These are phyloP conservation scores for Kurtzmaniella fragi DNA, from an alignment of 805 yeast species.

Conservation along the genomic window DNA sequence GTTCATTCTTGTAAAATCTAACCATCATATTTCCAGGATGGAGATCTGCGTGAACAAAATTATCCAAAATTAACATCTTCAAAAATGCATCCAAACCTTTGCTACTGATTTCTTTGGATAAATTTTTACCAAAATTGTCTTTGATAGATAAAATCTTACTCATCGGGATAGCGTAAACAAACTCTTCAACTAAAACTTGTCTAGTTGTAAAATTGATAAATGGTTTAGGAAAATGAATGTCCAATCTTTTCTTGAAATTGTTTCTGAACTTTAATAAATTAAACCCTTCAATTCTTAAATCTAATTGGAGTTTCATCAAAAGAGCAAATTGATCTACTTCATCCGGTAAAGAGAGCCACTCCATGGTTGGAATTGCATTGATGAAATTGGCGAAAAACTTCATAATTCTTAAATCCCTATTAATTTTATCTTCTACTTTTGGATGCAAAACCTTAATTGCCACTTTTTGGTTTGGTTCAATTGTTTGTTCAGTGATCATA, in stretches of 20 bases:
- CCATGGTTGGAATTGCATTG: constrained; percentile 85
- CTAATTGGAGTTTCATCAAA: constrained; percentile 85
- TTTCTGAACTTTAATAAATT: constrained; percentile 68
- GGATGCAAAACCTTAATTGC: constrained; percentile 96
- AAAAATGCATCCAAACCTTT: constrained; percentile 87
- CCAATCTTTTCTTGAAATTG: constrained; percentile 54
- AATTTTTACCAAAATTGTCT: constrained; percentile 39
- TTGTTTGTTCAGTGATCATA: constrained; percentile 29
- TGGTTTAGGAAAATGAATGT: constrained; percentile 79
- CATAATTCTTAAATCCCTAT: constrained; percentile 84
- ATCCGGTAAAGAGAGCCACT: constrained; percentile 92
- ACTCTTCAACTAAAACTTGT: constrained; percentile 80
- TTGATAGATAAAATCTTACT: constrained; percentile 53
- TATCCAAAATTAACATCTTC: constrained; percentile 88
- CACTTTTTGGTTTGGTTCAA: constrained; percentile 50
- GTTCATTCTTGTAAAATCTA: constrained; percentile 52
- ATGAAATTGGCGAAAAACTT: constrained; percentile 66
- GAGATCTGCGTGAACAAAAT: constrained; percentile 92
- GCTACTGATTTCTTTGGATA: constrained; percentile 69
- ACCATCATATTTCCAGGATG: constrained; percentile 96
- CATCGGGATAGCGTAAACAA: constrained; percentile 80
- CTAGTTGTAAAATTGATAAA: constrained; percentile 60
- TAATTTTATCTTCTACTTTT: constrained; percentile 61
- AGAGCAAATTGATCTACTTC: constrained; percentile 86
- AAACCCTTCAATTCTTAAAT: constrained; percentile 82